Conservation (phyloP, 345 rosid species). For the Melastoma malabathricum region DNA sequence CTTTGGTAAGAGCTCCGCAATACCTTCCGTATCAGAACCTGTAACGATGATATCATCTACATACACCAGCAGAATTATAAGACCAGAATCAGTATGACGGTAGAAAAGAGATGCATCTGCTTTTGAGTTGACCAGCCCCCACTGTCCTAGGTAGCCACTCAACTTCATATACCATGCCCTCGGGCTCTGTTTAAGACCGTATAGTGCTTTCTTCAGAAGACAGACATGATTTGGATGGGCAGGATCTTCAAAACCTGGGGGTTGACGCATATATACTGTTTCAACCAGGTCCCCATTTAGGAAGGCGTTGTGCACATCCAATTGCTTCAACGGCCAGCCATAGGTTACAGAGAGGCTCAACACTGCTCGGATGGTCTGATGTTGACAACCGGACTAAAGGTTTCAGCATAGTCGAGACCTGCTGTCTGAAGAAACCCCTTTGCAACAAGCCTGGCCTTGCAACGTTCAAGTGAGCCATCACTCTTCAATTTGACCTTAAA, state of each 20-base stretch:
- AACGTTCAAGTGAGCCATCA: no score
- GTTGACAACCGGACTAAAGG: background rate
- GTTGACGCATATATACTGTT: no score
- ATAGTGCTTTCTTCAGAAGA: no score
- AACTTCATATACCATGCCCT: no score
- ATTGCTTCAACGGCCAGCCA: background rate
- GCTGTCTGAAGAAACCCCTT: conserved; percentile 1
- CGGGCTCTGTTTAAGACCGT: no score
- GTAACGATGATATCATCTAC: background rate
- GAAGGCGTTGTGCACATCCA: no score
- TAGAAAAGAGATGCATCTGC: conserved; percentile 3
- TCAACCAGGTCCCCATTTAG: no score
- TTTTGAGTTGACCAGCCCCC: rapidly evolving
- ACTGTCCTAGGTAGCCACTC: no score
- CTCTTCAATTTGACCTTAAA: no score
- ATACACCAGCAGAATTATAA: background rate
- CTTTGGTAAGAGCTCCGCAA: rapidly evolving
- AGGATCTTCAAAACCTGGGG: no score
- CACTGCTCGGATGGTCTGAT: background rate
- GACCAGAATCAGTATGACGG: background rate
- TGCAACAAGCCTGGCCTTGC: background rate
- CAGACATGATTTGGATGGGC: no score
- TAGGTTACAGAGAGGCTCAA: background rate
- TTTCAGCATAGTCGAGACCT: background rate
- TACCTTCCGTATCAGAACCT: rapidly evolving